Base-by-base conservation (phyloP, 169 alveolate species). In the Plasmodium knowlesi region DNA sequence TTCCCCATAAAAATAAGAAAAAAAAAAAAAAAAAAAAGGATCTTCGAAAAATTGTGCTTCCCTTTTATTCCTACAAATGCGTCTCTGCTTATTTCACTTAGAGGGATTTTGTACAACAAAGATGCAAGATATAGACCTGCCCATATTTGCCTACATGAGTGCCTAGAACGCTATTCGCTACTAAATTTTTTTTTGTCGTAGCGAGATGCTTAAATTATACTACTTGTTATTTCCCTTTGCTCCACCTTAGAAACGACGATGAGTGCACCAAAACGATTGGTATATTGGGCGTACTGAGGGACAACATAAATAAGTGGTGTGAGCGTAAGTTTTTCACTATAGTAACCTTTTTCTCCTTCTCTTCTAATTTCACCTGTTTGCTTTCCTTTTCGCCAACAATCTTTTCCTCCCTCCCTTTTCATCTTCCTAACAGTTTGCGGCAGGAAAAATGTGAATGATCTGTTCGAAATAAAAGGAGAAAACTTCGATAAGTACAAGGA, bases 241-340 rank as follows among this genome's bases (percentile, higher is more conserved):
- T 82, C 53, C 83, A n/a, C 57, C 57, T 70, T 53, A 91, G 95
- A 46, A 91, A 72, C 41, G 95, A 91, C 53, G 92, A 91, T 8
- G 95, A 91, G 39, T 91, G 92, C 88, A 71, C 95, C 57, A 91
- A 91, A 41, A 91, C 95, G 76, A 82, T 91, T 82, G 84, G 76
- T 25, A 82, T 91, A 53, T 82, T 91, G 57, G 95, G 95, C 14
- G 32, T 91, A 72, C 61, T 91, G 78, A 39, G 92, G 61, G 95
- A 91, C 54, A 81, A 91, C 79, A 91, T 91, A 82, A 67, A 91
- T 72, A 91, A 82, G 73, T 91, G 95, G 95, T 91, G 95, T 71
- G 39, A 91, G 39, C 50, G 94, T 88, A 88, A 88, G 76, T 88
- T 50, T 88, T 50, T 74, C 43, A 74, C 43, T 32, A 22, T 16